Percentiles rank a stretch among this genome's conserved stretches.
phyloP scores from a whole-genome alignment of 148 eudicot species.

The Chenopodium quinoa region DNA sequence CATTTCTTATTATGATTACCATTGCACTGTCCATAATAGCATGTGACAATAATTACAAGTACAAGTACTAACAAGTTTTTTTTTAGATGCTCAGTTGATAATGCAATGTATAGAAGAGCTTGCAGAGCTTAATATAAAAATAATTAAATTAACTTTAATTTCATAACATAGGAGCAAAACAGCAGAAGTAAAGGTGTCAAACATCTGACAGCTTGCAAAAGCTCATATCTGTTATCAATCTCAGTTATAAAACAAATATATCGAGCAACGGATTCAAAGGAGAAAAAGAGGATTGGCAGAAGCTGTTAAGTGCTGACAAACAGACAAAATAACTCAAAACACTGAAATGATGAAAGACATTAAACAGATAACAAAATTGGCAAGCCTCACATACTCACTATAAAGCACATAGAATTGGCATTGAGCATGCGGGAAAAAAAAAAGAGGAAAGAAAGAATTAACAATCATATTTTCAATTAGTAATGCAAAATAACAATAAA shows the following conservation, averaged over 20 bases:
- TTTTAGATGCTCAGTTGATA: neutral
- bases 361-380: neutral
- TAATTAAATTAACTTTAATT: too few species aligned
- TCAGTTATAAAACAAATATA: neutral
- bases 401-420: neutral
- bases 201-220: neutral
- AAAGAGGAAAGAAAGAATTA: neutral
- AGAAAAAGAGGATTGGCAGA: neutral
- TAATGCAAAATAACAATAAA: conserved; percentile 9
- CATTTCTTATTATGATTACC: neutral
- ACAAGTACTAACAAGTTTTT: neutral
- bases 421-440: neutral
- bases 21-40: neutral
- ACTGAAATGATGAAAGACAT: neutral
- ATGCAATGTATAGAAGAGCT: neutral
- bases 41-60: neutral
- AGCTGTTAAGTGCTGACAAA: neutral
- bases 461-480: conserved; percentile 7
- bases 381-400: neutral
- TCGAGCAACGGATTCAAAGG: neutral
- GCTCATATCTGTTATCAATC: neutral
- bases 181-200: neutral
- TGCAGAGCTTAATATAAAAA: too few species aligned
- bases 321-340: neutral
- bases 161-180: neutral